Base-by-base conservation (phyloP, 179 eudicot species). In the Beta macrorhiza region DNA sequence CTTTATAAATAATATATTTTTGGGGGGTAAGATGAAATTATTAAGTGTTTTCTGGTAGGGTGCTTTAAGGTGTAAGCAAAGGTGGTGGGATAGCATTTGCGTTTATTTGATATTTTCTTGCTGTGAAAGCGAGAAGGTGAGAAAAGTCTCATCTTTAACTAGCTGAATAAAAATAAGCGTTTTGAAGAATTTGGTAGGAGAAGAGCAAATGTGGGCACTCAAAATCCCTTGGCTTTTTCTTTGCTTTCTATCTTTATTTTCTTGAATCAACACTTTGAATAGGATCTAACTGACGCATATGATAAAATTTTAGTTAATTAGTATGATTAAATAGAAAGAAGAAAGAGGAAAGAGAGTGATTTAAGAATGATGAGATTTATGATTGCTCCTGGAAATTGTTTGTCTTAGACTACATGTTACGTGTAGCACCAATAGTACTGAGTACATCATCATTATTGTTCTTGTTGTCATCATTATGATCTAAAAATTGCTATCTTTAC, bases 31-130 rank as follows among this genome's bases (percentile, higher is more conserved):
- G 83, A 64, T 81, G 16, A 53, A 47, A 47, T 74, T 72, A 63
- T 83, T 83, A 86, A 88, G 87, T 88, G 84, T 69, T 82, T 64
- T 49, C 58, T 55, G 91, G 87, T 89, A 85, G 91, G 91, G 91
- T 89, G 92, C 89, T 93, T 93, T 93, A 86, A 77, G 85, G 87
- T 87, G 86, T 89, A 93, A 91, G 98, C 98, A 93, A 93, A 91
- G 94, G 92, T 86, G 86, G 87, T 83, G 90, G 82, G 32, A 74
- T 79, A 73, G 13, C 22, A 74, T 58, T 78, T 68, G 56, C 67
- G 25, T 32, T 69, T 74, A 79, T 86, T 86, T 75, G 86, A 87
- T 83, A 85, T 89, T 74, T 82, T 76, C 94, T 89, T 92, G 87
- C 17, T 86, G 19, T 81, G 76, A 73, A 93, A 93, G 97, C 87